Evolutionary conservation across 2,329 filamentous ascomycete genomes (phyloP).

Genomic region (Colletotrichum musicola): DNA sequence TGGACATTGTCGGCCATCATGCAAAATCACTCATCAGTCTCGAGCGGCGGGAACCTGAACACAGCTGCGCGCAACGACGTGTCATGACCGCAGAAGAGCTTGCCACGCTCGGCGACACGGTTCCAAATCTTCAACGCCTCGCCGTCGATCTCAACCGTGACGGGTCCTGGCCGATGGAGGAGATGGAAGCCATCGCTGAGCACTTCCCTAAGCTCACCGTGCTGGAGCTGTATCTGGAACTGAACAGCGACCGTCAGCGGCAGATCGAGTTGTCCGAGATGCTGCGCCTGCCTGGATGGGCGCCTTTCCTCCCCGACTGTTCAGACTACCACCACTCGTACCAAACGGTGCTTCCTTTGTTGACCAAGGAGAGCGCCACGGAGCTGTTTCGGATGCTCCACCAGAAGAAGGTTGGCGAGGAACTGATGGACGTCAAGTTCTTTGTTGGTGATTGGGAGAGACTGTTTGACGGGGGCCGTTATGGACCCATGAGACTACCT

Average conservation of each 20-base stretch:
- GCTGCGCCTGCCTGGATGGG: no score
- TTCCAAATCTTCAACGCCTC: not conserved
- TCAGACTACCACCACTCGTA: not conserved
- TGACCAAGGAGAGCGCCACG: not conserved
- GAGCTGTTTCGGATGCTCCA: not conserved
- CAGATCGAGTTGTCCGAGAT: not conserved
- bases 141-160: constrained; percentile 12
- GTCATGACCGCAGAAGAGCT: not conserved
- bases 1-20: not conserved
- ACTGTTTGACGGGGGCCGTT: not conserved
- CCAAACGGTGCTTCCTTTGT: not conserved
- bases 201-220: not conserved
- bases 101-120: not conserved
- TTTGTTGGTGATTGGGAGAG: constrained; percentile 4
- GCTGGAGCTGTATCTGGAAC: not conserved
- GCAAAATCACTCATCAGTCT: not conserved
- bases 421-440: not conserved
- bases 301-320: no score
- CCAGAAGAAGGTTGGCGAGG: not conserved
- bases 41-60: not conserved
- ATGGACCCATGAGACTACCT: not conserved
- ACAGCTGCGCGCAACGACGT: not conserved
- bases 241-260: not conserved
- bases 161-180: not conserved
- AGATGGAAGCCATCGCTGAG: not conserved